Evolutionary conservation across 2,329 filamentous ascomycete species (phyloP).

Genomic region (Cladophialophora psammophila): DNA sequence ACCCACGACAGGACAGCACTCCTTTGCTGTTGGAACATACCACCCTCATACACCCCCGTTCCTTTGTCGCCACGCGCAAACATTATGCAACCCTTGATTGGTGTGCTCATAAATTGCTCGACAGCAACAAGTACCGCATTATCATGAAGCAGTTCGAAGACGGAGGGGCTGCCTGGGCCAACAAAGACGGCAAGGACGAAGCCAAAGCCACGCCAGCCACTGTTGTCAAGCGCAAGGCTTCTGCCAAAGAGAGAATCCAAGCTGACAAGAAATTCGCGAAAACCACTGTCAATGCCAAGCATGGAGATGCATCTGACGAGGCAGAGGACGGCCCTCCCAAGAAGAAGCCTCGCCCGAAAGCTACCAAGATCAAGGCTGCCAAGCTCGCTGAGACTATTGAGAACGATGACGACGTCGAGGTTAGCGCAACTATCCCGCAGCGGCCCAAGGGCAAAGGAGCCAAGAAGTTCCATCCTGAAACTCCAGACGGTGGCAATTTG

Average conservation of each 20-base stretch:
- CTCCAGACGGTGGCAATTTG: neutral
- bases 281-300: neutral
- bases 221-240: constrained; percentile 32
- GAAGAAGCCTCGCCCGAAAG: constrained; percentile 26
- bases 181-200: constrained; percentile 14
- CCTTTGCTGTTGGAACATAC: neutral
- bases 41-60: neutral
- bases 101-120: neutral
- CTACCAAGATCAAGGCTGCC: constrained; percentile 12
- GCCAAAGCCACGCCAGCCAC: constrained; percentile 7
- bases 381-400: neutral
- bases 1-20: neutral
- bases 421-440: constrained; percentile 5
- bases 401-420: neutral
- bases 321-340: constrained; percentile 21
- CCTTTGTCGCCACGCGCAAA: too few relatives aligned
- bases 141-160: constrained; percentile 36
- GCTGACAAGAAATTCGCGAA: constrained; percentile 2
- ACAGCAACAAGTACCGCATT: constrained; percentile 40
- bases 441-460: neutral
- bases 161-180: constrained; percentile 23
- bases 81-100: neutral
- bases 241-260: constrained; percentile 12
- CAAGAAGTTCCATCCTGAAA: neutral
- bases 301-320: neutral